Conservation (phyloP, 1,139 yeast genomes). For the Protomyces pachydermus region DNA sequence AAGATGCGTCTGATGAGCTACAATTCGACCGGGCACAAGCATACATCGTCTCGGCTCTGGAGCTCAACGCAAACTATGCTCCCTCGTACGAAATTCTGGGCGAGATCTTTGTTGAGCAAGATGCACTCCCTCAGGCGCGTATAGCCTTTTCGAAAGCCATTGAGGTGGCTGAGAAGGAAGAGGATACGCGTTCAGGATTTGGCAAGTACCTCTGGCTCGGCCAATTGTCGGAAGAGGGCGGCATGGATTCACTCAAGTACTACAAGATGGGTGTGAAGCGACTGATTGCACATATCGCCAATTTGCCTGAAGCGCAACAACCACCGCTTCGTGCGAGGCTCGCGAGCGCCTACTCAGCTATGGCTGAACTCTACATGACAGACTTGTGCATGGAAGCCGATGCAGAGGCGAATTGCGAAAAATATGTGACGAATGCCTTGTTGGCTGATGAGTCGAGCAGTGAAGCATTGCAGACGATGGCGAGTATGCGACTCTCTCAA, state of each 20-base stretch:
- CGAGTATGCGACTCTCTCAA: slow-evolving; percentile 88
- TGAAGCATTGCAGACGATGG: slow-evolving; percentile 75
- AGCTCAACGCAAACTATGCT: slow-evolving; percentile 11
- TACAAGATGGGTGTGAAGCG: slow-evolving; percentile 60
- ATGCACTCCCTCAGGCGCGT: slow-evolving; percentile 20
- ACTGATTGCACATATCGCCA: slow-evolving; percentile 42
- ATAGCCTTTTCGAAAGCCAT: slow-evolving; percentile 23
- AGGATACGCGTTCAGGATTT: slow-evolving; percentile 38
- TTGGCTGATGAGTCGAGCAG: slow-evolving; percentile 58
- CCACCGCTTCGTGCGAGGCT: slow-evolving; percentile 50
- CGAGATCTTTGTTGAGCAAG: slow-evolving; percentile 25
- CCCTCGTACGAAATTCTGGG: slow-evolving; percentile 25
- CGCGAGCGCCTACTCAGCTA: slow-evolving; percentile 73
- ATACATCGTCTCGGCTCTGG: slow-evolving; percentile 10
- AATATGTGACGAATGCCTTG: slow-evolving; percentile 61
- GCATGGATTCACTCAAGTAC: slow-evolving; percentile 63
- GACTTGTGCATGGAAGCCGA: slow-evolving; percentile 91
- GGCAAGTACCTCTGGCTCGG: slow-evolving; percentile 89
- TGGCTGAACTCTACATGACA: slow-evolving; percentile 98
- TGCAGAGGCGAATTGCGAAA: slow-evolving; percentile 79
- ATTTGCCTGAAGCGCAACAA: slow-evolving; percentile 33
- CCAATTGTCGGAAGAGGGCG: slow-evolving; percentile 67
- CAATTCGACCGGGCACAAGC: slow-evolving; percentile 15
- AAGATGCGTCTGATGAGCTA: slow-evolving; percentile 8
- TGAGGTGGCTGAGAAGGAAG: slow-evolving; percentile 49